Percentiles rank a stretch among this genome's conserved stretches.
These are phyloP conservation scores for Davidsoniella australis DNA, from an alignment of 2,329 filamentous ascomycete genomes.

Conservation along the genomic window DNA sequence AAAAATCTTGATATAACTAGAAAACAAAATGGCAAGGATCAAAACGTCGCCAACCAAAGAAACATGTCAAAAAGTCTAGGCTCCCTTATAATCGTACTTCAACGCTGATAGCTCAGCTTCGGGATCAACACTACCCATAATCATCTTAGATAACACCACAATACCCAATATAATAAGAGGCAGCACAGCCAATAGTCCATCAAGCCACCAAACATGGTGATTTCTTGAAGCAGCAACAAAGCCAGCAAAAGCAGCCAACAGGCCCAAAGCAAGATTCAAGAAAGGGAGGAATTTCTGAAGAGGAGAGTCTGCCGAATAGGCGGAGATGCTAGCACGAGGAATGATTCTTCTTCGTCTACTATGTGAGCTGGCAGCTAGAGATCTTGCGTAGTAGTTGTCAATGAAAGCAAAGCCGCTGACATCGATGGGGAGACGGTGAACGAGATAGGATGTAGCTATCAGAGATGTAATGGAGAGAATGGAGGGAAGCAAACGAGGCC, in stretches of 20 bases:
- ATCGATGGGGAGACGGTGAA: conserved; percentile 37
- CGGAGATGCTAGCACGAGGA: conserved; percentile 11
- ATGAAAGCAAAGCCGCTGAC: conserved; percentile 34
- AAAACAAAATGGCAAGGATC: too few relatives aligned
- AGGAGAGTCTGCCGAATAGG: conserved; percentile 20
- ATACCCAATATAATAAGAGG: conserved; percentile 43
- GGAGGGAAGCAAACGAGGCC: conserved; percentile 18
- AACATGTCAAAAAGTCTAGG: conserved; percentile 21
- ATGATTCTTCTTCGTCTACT: conserved; percentile 9
- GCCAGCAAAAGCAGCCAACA: conserved; percentile 31
- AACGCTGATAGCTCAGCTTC: conserved; percentile 44
- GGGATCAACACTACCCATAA: conserved; percentile 53
- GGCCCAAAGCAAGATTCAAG: conserved; percentile 40
- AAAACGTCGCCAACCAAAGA: too few relatives aligned
- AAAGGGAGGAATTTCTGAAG: conserved; percentile 41
- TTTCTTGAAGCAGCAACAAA: conserved; percentile 21
- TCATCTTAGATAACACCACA: conserved; percentile 42
- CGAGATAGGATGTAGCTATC: conserved; percentile 41
- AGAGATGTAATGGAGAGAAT: conserved; percentile 47
- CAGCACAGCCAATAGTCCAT: conserved; percentile 30
- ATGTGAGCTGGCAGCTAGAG: conserved; percentile 15
- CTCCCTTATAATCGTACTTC: conserved; percentile 52
- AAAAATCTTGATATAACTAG: too few relatives aligned
- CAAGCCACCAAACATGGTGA: conserved; percentile 20
- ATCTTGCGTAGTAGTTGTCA: conserved; percentile 23